A percentile compares a stretch with the other conserved stretches of the same genome.
Conservation (phyloP, 2,329 filamentous ascomycete genomes). For the Lasiodiplodia theobromae region DNA sequence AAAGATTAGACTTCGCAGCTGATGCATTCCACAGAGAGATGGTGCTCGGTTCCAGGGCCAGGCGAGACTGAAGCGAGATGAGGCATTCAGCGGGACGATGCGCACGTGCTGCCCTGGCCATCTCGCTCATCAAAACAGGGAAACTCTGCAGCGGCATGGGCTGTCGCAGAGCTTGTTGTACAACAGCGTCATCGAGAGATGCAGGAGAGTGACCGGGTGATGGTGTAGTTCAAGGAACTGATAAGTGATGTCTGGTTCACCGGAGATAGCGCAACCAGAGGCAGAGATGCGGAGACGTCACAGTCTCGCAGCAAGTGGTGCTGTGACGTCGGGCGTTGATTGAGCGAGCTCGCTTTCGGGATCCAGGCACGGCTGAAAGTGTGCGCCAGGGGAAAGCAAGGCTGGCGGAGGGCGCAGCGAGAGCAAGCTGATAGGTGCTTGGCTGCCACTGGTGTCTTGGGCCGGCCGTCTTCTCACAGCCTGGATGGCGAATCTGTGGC, state of each 20-base stretch:
- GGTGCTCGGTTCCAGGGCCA: not conserved
- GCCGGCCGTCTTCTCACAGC: not conserved
- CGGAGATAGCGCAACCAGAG: not conserved
- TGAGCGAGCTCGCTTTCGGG: not conserved
- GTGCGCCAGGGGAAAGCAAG: slow-evolving; percentile 10
- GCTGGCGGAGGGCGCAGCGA: slow-evolving; percentile 1
- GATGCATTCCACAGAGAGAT: not conserved
- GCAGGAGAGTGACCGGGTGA: not conserved
- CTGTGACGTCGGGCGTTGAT: slow-evolving; percentile 21
- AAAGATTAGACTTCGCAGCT: not conserved
- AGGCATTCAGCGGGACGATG: not conserved
- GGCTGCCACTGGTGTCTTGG: not conserved
- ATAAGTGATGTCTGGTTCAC: not conserved
- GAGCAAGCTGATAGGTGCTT: not conserved
- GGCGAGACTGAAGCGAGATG: slow-evolving; percentile 16
- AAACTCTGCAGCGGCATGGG: slow-evolving; percentile 5
- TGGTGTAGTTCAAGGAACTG: no score
- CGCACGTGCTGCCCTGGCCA: slow-evolving; percentile 4
- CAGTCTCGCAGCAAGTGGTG: not conserved
- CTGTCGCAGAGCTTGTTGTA: slow-evolving; percentile 7
- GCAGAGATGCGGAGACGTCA: not conserved
- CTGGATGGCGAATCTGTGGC: not conserved
- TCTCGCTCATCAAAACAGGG: slow-evolving; percentile 17
- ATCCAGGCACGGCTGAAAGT: not conserved
- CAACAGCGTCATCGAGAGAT: slow-evolving; percentile 1